Evolutionary conservation across 257 asterid genomes (phyloP).

Genomic region (Verbena officinalis): DNA sequence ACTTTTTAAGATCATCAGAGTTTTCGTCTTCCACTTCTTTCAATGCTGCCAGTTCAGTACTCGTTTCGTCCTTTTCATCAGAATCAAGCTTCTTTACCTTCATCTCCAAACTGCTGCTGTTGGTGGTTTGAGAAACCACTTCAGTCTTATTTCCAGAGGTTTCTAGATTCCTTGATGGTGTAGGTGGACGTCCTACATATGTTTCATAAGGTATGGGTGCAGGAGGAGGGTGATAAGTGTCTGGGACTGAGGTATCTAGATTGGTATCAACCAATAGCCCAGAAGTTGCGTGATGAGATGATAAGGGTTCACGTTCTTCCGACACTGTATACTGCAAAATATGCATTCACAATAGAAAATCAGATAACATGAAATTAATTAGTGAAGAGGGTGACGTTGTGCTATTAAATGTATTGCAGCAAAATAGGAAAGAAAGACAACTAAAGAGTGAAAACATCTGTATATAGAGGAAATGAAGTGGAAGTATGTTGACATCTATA

Average conservation of each 20-base stretch:
- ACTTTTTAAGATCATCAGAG: slow-evolving; percentile 61
- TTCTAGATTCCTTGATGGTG: slow-evolving; percentile 46
- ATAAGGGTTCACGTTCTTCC: slow-evolving; percentile 63
- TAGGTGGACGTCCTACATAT: slow-evolving; percentile 44
- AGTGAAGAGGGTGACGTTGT: not conserved
- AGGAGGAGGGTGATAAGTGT: slow-evolving; percentile 83
- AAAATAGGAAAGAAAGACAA: slow-evolving; percentile 7
- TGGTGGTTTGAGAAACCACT: slow-evolving; percentile 39
- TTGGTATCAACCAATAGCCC: slow-evolving; percentile 88
- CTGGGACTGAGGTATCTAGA: slow-evolving; percentile 81
- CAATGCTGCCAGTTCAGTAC: slow-evolving; percentile 40
- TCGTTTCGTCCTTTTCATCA: slow-evolving; percentile 42
- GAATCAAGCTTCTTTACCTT: slow-evolving; percentile 52
- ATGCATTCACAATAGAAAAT: slow-evolving; percentile 26
- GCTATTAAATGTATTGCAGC: not conserved
- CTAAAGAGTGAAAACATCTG: slow-evolving; percentile 4
- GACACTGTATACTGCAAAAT: slow-evolving; percentile 68
- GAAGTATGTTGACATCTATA: not conserved
- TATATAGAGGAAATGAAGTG: slow-evolving; percentile 5
- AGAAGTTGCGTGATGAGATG: slow-evolving; percentile 57
- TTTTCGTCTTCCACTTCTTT: slow-evolving; percentile 58
- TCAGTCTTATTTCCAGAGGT: slow-evolving; percentile 47
- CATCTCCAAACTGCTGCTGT: slow-evolving; percentile 43
- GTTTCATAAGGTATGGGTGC: slow-evolving; percentile 79
- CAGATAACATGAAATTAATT: slow-evolving; percentile 1